Evolutionary conservation across 352 stramenopile genomes (phyloP).

Genomic region (Peronosclerospora sorghi): DNA sequence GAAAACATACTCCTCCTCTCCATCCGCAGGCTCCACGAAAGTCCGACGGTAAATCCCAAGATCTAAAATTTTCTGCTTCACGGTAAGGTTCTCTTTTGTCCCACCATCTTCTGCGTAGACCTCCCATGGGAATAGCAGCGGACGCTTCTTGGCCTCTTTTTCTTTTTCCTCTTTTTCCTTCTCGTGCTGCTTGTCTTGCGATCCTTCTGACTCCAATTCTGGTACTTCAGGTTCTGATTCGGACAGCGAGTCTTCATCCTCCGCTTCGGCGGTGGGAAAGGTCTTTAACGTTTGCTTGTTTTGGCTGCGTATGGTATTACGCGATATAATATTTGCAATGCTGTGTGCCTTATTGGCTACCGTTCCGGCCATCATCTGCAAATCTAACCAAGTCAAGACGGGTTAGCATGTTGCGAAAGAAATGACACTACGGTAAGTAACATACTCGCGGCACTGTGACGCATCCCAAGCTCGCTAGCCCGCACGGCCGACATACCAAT

Average conservation of each 20-base stretch:
- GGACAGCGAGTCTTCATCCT: slow-evolving; percentile 14
- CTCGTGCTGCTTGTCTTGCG: slow-evolving; percentile 2
- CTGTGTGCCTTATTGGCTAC: slow-evolving; percentile 23
- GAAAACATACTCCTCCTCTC: slow-evolving; percentile 60
- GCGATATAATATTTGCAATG: slow-evolving; percentile 16
- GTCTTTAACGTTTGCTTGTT: slow-evolving; percentile 13
- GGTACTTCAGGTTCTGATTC: slow-evolving; percentile 16
- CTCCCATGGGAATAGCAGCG: slow-evolving; percentile 40
- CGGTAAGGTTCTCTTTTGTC: slow-evolving; percentile 22
- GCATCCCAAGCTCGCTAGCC: slow-evolving; percentile 28
- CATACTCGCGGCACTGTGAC: slow-evolving; percentile 26
- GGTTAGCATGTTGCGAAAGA: no score
- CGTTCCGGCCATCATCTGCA: slow-evolving; percentile 23
- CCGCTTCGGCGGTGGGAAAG: slow-evolving; percentile 14
- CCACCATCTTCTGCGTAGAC: slow-evolving; percentile 21
- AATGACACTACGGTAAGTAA: background rate
- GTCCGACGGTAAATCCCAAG: slow-evolving; percentile 54
- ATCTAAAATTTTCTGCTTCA: slow-evolving; percentile 45
- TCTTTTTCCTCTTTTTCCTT: slow-evolving; percentile 1
- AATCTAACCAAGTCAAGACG: slow-evolving; percentile 6
- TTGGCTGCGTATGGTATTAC: slow-evolving; percentile 9
- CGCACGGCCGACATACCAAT: slow-evolving; percentile 24
- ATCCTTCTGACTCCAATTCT: slow-evolving; percentile 1
- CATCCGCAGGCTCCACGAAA: slow-evolving; percentile 41
- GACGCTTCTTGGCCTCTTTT: slow-evolving; percentile 6